Percentiles rank a stretch among this genome's conserved stretches.
Conservation (phyloP, 2,329 filamentous ascomycete species). For the Didymella pomorum region DNA sequence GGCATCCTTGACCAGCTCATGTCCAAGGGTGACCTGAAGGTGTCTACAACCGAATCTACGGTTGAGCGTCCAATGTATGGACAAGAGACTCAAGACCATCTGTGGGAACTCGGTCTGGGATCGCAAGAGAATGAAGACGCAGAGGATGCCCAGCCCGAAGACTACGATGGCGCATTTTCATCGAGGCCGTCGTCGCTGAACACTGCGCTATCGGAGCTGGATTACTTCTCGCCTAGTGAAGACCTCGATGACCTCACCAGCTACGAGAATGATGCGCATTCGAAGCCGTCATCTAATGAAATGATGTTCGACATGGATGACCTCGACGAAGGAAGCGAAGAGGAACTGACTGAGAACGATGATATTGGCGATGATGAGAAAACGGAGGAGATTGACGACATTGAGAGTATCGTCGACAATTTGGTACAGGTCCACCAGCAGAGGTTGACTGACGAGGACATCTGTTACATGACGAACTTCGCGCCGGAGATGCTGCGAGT, state of each 20-base stretch:
- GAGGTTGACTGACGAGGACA: conserved; percentile 18
- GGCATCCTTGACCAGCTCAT: neutral
- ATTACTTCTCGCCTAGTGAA: neutral
- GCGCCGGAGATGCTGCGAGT: conserved; percentile 29
- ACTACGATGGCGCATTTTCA: neutral
- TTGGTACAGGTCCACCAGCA: conserved; percentile 22
- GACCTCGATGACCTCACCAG: neutral
- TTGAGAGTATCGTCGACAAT: conserved; percentile 25
- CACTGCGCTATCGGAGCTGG: conserved; percentile 2
- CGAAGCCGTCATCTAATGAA: neutral
- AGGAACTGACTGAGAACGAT: conserved; percentile 11
- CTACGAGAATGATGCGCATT: too few species aligned
- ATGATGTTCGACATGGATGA: neutral
- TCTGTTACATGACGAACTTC: conserved; percentile 33
- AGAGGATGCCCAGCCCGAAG: neutral
- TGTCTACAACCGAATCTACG: neutral
- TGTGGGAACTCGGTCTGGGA: neutral
- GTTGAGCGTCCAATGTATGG: neutral
- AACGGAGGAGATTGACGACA: conserved; percentile 26
- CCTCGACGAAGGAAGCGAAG: neutral
- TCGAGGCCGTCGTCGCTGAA: neutral
- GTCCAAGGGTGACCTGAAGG: neutral
- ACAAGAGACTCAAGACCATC: neutral
- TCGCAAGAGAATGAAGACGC: neutral
- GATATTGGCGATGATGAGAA: conserved; percentile 20